Evolutionary conservation across 805 yeast species (phyloP), one percentile per base, ranked within the genome.

Genomic region (Blastobotrys chiropterorum): DNA sequence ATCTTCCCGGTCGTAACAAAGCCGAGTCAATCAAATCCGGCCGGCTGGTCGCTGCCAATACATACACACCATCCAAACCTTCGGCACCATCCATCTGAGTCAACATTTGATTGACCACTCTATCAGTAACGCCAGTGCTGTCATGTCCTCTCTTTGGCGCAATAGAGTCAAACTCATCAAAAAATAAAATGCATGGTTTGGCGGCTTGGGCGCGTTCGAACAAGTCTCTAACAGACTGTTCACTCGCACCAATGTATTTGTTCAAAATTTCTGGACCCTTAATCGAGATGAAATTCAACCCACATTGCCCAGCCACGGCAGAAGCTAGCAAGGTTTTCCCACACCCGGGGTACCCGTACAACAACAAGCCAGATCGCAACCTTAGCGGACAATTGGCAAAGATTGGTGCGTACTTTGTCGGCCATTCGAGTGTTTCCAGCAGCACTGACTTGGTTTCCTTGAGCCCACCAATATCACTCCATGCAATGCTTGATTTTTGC

Each of bases 71-170:
- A 61, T 90, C 97, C 26, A 90, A 73, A 0, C 98, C 97, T 67
- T 94, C 98, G 0, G 98, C 98, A 71, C 99, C 99, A 68, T 94
- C 99, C 96, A 94, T 90, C 66, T 94, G 97, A 0, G 99, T 94
- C 61, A 94, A 77, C 81, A 94, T 80, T 65, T 94, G 99, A 69
- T 94, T 94, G 21, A 94, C 99, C 41, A 94, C 97, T 60, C 99
- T 78, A 66, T 94, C 99, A 2, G 98, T 94, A 2, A 94, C 98
- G 52, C 98, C 98, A 0, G 98, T 90, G 1, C 96, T 87, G 65
- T 92, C 99, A 62, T 90, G 97, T 1, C 98, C 98, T 43, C 98
- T 83, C 66, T 90, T 90, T 0, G 98, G 98, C 0, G 98, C 97
- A 63, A 94, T 89, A 0, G 98, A 90, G 61, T 92, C 98, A 66